A percentile compares a stretch with the other conserved stretches of the same genome.
phyloP scores from a whole-genome alignment of 306 rosid species.

The Sesbania bispinosa region DNA sequence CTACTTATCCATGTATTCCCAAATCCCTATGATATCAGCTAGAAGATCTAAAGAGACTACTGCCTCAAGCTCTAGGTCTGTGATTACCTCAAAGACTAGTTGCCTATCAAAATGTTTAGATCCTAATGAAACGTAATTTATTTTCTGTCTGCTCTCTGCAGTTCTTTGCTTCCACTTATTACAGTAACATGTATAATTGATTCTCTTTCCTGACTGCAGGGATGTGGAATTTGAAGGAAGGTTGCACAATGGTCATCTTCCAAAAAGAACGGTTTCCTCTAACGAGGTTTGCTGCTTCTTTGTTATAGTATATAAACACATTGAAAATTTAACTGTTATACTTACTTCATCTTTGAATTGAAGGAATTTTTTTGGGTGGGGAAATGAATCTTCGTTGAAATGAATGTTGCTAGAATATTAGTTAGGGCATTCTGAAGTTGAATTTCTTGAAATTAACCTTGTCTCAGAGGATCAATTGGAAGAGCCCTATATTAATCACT shows the following conservation, averaged over 20 bases:
- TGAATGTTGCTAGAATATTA: neutral
- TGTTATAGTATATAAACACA: too few relatives aligned
- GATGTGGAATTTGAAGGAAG: constrained; percentile 28
- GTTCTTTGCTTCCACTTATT: neutral
- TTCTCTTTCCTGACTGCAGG: constrained; percentile 32
- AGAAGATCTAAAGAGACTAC: constrained; percentile 52
- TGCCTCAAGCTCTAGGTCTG: constrained; percentile 28
- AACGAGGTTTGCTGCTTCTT: constrained; percentile 37
- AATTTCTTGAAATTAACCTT: too few relatives aligned
- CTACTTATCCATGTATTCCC: neutral
- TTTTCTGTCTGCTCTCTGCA: neutral
- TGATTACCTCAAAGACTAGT: constrained; percentile 29
- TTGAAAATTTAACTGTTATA: too few relatives aligned
- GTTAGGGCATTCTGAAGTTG: neutral
- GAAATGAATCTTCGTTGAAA: neutral
- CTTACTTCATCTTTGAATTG: neutral
- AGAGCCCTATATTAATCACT: neutral
- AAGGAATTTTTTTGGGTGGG: neutral
- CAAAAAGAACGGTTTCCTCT: constrained; percentile 52
- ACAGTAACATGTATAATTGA: neutral
- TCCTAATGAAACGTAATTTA: constrained; percentile 35
- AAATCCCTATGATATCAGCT: constrained; percentile 38
- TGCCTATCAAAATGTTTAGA: constrained; percentile 25
- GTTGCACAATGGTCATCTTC: constrained; percentile 26
- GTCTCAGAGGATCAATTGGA: neutral